Percentiles rank a stretch among this genome's conserved stretches.
Conservation (phyloP, 208 protist species). For the Leptomonas pyrrhocoris region DNA sequence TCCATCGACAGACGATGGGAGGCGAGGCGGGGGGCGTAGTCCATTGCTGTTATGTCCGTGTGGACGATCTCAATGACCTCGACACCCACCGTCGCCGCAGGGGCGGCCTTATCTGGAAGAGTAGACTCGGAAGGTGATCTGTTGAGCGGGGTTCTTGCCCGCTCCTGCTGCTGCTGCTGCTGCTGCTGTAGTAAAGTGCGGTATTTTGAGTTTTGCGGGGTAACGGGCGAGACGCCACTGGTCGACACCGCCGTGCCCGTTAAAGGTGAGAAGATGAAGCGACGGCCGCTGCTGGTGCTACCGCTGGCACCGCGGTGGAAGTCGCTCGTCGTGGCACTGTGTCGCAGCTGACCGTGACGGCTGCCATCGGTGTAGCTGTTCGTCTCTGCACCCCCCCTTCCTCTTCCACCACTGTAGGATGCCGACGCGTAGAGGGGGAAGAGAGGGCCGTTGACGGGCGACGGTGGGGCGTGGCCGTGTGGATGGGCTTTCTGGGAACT, state of each 20-base stretch:
- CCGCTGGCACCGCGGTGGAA: background rate
- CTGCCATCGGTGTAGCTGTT: background rate
- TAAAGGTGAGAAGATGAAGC: conserved; percentile 12
- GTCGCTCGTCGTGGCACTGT: background rate
- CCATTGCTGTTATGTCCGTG: conserved; percentile 68
- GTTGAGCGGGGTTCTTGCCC: background rate
- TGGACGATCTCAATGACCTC: conserved; percentile 75
- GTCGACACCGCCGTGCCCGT: conserved; percentile 11
- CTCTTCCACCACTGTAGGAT: background rate
- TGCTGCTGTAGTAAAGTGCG: background rate
- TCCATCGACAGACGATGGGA: conserved; percentile 76
- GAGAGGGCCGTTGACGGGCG: background rate
- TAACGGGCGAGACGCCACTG: conserved; percentile 9
- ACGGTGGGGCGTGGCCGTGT: background rate
- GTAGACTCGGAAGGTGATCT: background rate
- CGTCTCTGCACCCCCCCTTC: background rate
- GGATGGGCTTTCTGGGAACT: too few relatives aligned
- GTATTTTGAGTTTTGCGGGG: background rate
- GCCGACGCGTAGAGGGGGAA: background rate
- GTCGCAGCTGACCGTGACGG: background rate
- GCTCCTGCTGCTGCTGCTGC: background rate
- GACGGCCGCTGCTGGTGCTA: background rate
- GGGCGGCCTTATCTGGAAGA: background rate
- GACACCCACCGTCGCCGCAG: conserved; percentile 25
- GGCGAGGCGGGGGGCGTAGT: conserved; percentile 65